These are phyloP conservation scores for Skeletonema menzelii DNA, from an alignment of 108 stramenopile genomes.

Conservation along the genomic window DNA sequence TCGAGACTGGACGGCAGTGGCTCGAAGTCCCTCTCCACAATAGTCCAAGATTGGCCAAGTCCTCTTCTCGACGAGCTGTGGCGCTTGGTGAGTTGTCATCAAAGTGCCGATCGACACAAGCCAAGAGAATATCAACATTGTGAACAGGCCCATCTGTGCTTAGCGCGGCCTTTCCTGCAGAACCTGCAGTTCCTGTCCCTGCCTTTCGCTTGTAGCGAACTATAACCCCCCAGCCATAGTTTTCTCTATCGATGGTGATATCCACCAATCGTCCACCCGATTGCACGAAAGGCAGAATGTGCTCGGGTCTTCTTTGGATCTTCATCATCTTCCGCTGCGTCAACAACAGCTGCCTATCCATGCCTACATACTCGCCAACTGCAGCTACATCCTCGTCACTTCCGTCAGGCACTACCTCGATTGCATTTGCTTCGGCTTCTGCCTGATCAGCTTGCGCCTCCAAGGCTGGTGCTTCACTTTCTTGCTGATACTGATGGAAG, in stretches of 20 bases:
- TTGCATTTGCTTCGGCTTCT: slow-evolving; percentile 65
- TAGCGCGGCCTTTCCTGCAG: slow-evolving; percentile 63
- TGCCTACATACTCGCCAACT: slow-evolving; percentile 78
- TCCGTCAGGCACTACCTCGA: slow-evolving; percentile 56
- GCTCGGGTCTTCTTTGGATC: slow-evolving; percentile 85
- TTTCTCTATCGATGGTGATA: slow-evolving; percentile 72
- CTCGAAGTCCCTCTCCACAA: slow-evolving; percentile 71
- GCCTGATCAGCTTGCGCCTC: slow-evolving; percentile 66
- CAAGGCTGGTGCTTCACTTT: slow-evolving; percentile 87
- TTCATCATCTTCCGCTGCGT: slow-evolving; percentile 74
- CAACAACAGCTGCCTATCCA: slow-evolving; percentile 80
- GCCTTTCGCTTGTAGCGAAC: slow-evolving; percentile 69
- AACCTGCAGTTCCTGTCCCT: slow-evolving; percentile 68
- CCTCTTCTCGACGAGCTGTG: slow-evolving; percentile 56
- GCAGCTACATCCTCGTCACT: slow-evolving; percentile 62
- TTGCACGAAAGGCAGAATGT: slow-evolving; percentile 92
- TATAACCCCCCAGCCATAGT: slow-evolving; percentile 92
- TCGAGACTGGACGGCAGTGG: slow-evolving; percentile 61
- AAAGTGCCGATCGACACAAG: slow-evolving; percentile 79
- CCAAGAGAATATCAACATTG: slow-evolving; percentile 80
- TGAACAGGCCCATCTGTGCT: slow-evolving; percentile 57
- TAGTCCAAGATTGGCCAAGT: slow-evolving; percentile 64
- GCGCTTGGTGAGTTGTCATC: slow-evolving; percentile 50
- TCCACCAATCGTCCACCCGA: slow-evolving; percentile 82
- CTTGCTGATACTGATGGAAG: slow-evolving; percentile 95